Base-by-base conservation (phyloP, 768 basidiomycete genomes). In the Macrolepiota albuminosa region DNA sequence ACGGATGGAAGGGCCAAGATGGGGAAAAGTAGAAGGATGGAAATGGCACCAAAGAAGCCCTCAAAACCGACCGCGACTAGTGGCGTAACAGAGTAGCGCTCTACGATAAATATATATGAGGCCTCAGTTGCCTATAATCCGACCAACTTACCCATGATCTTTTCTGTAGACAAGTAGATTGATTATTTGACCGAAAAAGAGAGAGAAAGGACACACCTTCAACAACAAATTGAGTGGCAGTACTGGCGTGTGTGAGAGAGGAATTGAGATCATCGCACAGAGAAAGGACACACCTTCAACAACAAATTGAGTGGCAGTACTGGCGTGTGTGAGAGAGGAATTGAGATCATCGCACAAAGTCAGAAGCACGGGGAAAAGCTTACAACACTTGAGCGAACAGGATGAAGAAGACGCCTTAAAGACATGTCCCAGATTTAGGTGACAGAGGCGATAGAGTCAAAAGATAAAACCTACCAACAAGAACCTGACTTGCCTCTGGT, bases 381-480 rank as follows among this genome's bases (percentile, higher is more conserved):
- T 71, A 93, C 91, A 98, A 98, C 63, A 97, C 73, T 73, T 98
- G 96, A 29, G 96, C 96, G 70, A 97, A 94, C 33, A 97, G 75
- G 57, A 98, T 82, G 71, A 99, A 88, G 71, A 93, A 85, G 36
- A 98, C 87, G 57, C 96, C 95, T 91, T 59, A 33, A 60, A 37
- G 54, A 52, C 56, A 61, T 36, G 56, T 36, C 24, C 60, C 47
- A 60, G 60, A 42, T 43, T 59, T 46, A 65, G 50, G 51, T 61
- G 54, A 54, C 68, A 65, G 62, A 58, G 58, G 51, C 40, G 59
- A 50, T 58, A 60, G 33, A 59, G 49, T 58, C 53, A 56, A 57
- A n/a, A 6, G 37, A 47, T 21, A 49, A 61, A 63, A 68, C 82
- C 68, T 67, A 88, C 90, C 91, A 70, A 93, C 75, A 57, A 93